phyloP scores from a whole-genome alignment of 1,139 yeast species.

The Zygoascus sp. region DNA sequence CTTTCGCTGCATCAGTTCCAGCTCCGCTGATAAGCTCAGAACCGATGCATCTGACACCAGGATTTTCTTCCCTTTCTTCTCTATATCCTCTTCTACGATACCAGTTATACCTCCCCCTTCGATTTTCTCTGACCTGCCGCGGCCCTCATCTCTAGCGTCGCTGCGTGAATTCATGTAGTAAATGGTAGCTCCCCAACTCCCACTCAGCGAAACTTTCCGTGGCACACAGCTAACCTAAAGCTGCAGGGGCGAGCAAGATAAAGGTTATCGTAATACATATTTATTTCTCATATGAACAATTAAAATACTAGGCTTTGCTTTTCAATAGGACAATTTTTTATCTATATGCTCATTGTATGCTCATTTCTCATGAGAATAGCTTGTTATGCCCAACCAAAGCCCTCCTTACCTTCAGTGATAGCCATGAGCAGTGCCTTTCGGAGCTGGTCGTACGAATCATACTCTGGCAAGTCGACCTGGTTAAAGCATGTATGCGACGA shows the following conservation, averaged over 20 bases:
- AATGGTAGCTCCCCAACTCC: background rate
- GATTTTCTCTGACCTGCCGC: background rate
- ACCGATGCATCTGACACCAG: slow-evolving; percentile 22
- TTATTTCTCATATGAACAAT: background rate
- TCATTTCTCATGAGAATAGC: slow-evolving; percentile 1
- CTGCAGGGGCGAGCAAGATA: too few relatives aligned
- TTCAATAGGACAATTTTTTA: background rate
- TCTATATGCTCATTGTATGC: background rate
- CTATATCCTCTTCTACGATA: background rate
- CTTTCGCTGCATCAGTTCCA: slow-evolving; percentile 16
- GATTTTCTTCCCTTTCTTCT: slow-evolving; percentile 1
- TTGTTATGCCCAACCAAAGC: slow-evolving; percentile 74
- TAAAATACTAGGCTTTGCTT: too few relatives aligned
- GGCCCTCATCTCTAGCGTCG: too few relatives aligned
- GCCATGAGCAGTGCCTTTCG: slow-evolving; percentile 80
- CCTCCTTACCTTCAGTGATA: slow-evolving; percentile 92
- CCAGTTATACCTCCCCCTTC: background rate
- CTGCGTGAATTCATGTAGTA: background rate
- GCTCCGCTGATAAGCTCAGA: slow-evolving; percentile 24
- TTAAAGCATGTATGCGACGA: slow-evolving; percentile 96
- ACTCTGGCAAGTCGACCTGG: slow-evolving; percentile 90
- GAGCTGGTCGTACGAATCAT: slow-evolving; percentile 80
- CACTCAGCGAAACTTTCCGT: too few relatives aligned
- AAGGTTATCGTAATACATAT: background rate
- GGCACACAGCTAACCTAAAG: too few relatives aligned